Conservation (phyloP, 1,284 basidiomycete genomes). For the Cutaneotrichosporon cyanovorans region DNA sequence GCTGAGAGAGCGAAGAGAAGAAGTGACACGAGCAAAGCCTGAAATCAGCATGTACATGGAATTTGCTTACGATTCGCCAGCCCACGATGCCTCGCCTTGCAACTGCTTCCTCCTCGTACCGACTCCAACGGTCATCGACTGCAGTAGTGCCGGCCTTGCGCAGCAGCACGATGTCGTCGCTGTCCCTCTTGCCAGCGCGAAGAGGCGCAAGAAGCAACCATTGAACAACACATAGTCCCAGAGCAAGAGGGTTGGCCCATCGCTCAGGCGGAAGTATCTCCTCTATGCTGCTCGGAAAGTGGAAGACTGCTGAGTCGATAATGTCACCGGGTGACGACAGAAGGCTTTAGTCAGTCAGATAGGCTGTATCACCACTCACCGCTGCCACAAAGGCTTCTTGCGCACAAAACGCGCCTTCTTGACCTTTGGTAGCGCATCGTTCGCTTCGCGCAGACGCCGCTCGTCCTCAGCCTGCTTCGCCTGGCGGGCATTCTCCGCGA, state of each 20-base stretch:
- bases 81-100: conserved; percentile 17
- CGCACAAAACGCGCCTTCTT: conserved; percentile 34
- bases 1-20: conserved; percentile 23
- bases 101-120: conserved; percentile 24
- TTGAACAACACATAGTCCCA: conserved; percentile 31
- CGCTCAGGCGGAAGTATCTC: conserved; percentile 32
- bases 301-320: conserved; percentile 23
- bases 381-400: conserved; percentile 27
- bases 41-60: neutral
- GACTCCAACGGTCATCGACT: conserved; percentile 30
- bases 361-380: conserved; percentile 22
- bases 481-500: conserved; percentile 31
- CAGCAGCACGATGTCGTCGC: conserved; percentile 1
- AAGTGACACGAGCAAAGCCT: conserved; percentile 31
- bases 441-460: neutral
- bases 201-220: conserved; percentile 37
- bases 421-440: neutral
- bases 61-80: conserved; percentile 22
- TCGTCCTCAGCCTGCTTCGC: conserved; percentile 22
- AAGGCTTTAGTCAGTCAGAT: conserved; percentile 19
- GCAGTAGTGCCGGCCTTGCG: conserved; percentile 10
- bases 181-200: conserved; percentile 10
- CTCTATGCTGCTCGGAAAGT: conserved; percentile 24
- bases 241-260: conserved; percentile 33
- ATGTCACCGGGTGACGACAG: conserved; percentile 21